Evolutionary conservation across 2,329 filamentous ascomycete genomes (phyloP).

Genomic region (Nigrospora sphaerica): DNA sequence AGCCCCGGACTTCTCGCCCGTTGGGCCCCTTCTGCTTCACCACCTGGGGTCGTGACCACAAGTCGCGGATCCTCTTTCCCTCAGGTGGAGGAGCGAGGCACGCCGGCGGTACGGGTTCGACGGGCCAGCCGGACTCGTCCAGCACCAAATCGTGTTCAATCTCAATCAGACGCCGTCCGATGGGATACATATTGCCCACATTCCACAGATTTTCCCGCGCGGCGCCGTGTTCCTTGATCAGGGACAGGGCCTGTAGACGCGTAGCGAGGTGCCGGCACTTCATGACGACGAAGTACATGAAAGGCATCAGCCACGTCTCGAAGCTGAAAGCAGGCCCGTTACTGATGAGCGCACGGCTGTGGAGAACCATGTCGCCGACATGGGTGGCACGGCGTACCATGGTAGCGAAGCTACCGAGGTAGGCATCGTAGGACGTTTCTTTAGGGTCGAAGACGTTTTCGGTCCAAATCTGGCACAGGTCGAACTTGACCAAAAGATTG

Average conservation of each 20-base stretch:
- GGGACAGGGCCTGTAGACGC: slow-evolving; percentile 23
- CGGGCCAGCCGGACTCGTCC: slow-evolving; percentile 9
- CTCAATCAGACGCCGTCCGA: slow-evolving; percentile 26
- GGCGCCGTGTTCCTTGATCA: slow-evolving; percentile 22
- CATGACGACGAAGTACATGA: slow-evolving; percentile 28
- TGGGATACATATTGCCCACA: slow-evolving; percentile 17
- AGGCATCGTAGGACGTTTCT: slow-evolving; percentile 27
- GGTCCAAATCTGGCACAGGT: slow-evolving; percentile 25
- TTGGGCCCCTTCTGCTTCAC: background rate
- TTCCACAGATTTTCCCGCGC: slow-evolving; percentile 31
- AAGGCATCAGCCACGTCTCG: slow-evolving; percentile 30
- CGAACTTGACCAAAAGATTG: slow-evolving; percentile 22
- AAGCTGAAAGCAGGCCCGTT: slow-evolving; percentile 23
- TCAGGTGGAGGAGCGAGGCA: slow-evolving; percentile 14
- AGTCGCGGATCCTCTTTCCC: slow-evolving; percentile 17
- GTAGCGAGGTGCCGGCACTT: slow-evolving; percentile 31
- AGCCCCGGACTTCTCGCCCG: background rate
- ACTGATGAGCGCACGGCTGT: background rate
- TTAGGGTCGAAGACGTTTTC: slow-evolving; percentile 17
- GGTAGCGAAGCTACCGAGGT: slow-evolving; percentile 18
- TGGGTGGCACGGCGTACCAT: slow-evolving; percentile 19
- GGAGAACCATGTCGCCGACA: slow-evolving; percentile 5
- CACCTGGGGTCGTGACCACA: slow-evolving; percentile 7
- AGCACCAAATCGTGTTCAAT: slow-evolving; percentile 28
- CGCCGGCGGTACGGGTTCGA: slow-evolving; percentile 10